phyloP scores from a whole-genome alignment of 169 alveolate species.

The Plasmodium gallinaceum region DNA sequence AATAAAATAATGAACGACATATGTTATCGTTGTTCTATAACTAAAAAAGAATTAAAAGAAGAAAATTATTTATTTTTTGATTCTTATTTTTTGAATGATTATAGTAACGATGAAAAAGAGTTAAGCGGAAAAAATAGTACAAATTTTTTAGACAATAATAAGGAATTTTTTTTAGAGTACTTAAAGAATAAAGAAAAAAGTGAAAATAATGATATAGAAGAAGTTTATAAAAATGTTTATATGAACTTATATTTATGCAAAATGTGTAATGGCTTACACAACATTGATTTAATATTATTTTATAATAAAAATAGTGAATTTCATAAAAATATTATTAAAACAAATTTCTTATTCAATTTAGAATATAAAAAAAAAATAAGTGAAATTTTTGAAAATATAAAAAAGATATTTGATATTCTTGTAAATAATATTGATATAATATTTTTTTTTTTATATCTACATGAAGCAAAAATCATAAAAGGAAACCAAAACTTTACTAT shows the following conservation, averaged over 20 bases:
- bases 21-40: slow-evolving; percentile 58
- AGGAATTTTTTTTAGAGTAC: slow-evolving; percentile 20
- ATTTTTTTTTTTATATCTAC: slow-evolving; percentile 49
- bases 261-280: slow-evolving; percentile 64
- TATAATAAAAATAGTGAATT: slow-evolving; percentile 52
- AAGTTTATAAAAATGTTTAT: slow-evolving; percentile 35
- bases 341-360: not conserved
- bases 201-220: not conserved
- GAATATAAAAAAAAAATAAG: slow-evolving; percentile 26
- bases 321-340: slow-evolving; percentile 27
- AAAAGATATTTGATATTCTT: slow-evolving; percentile 19
- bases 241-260: slow-evolving; percentile 56
- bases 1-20: slow-evolving; percentile 25
- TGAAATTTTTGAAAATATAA: slow-evolving; percentile 10
- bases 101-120: slow-evolving; percentile 11
- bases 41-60: slow-evolving; percentile 16
- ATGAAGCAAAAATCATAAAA: slow-evolving; percentile 22
- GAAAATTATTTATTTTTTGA: slow-evolving; percentile 44
- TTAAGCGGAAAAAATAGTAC: not conserved
- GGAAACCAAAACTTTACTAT: slow-evolving; percentile 6
- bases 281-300: slow-evolving; percentile 66
- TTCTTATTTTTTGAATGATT: slow-evolving; percentile 40
- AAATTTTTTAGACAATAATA: slow-evolving; percentile 26
- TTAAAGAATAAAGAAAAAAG: slow-evolving; percentile 1
- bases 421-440: slow-evolving; percentile 57